These are phyloP conservation scores for Kwoniella bestiolae DNA, from an alignment of 768 basidiomycete species.

Conservation along the genomic window DNA sequence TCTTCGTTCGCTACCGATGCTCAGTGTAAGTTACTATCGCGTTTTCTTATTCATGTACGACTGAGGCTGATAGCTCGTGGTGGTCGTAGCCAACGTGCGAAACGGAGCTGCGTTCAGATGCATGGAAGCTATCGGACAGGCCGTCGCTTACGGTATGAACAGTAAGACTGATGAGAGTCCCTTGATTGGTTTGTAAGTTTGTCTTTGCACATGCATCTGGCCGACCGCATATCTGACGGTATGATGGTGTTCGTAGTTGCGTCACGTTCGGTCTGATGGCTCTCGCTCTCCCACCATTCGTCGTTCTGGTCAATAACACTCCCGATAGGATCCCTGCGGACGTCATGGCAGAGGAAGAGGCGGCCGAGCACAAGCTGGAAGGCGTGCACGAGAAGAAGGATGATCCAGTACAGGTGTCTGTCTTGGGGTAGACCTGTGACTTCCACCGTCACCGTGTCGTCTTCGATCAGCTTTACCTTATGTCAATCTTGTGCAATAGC, in stretches of 20 bases:
- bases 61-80: not conserved
- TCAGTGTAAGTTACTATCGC: slow-evolving; percentile 9
- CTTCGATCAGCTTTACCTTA: too few relatives aligned
- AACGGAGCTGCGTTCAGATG: slow-evolving; percentile 44
- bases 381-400: slow-evolving; percentile 7
- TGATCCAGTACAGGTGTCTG: slow-evolving; percentile 2
- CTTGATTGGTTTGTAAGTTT: slow-evolving; percentile 19
- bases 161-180: slow-evolving; percentile 16
- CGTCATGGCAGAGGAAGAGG: slow-evolving; percentile 20
- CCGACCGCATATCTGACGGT: not conserved
- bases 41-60: not conserved
- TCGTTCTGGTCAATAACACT: slow-evolving; percentile 26
- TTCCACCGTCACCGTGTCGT: too few relatives aligned
- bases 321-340: slow-evolving; percentile 28
- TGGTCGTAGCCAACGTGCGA: slow-evolving; percentile 19
- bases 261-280: slow-evolving; percentile 25
- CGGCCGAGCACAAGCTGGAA: slow-evolving; percentile 2
- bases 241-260: slow-evolving; percentile 6
- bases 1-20: slow-evolving; percentile 39
- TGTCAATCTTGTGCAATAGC: too few relatives aligned
- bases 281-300: slow-evolving; percentile 12
- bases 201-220: too few relatives aligned
- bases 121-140: slow-evolving; percentile 46
- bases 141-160: slow-evolving; percentile 32
- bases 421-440: not conserved